Evolutionary conservation across 2,329 filamentous ascomycete species (phyloP).

Genomic region (Trichoderma polysporum): DNA sequence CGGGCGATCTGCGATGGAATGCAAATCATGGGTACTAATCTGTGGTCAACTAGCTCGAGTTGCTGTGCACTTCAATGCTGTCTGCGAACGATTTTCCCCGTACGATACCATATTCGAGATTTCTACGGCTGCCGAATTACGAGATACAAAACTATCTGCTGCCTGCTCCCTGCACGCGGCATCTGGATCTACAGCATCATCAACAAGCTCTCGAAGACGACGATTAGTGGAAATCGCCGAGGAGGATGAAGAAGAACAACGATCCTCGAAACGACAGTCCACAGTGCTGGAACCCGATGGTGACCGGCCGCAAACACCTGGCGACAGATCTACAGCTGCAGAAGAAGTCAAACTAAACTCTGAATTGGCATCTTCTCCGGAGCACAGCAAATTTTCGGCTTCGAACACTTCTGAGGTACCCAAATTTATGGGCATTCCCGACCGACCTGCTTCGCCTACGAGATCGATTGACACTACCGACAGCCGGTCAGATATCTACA

Average conservation of each 20-base stretch:
- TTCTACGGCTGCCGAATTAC: conserved; percentile 71
- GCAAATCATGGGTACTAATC: background rate
- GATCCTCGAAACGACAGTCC: conserved; percentile 59
- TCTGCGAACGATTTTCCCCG: conserved; percentile 73
- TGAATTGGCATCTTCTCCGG: conserved; percentile 51
- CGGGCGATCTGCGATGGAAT: background rate
- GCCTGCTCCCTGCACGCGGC: conserved; percentile 88
- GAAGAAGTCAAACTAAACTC: conserved; percentile 51
- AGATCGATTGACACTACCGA: conserved; percentile 47
- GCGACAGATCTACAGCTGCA: conserved; percentile 23
- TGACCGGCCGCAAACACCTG: conserved; percentile 32
- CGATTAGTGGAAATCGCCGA: conserved; percentile 92
- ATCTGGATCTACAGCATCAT: conserved; percentile 81
- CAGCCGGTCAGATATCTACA: conserved; percentile 51
- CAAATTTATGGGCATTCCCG: conserved; percentile 49
- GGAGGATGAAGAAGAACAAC: conserved; percentile 75
- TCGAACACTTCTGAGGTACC: conserved; percentile 51
- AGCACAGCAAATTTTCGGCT: conserved; percentile 49
- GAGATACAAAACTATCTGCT: conserved; percentile 81
- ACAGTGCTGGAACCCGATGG: conserved; percentile 47
- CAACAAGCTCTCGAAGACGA: conserved; percentile 73
- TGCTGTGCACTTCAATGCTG: conserved; percentile 66
- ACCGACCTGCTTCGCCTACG: conserved; percentile 46
- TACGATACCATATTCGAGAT: conserved; percentile 85
- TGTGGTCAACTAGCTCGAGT: conserved; percentile 68